phyloP scores from a whole-genome alignment of 768 basidiomycete species.

The Fistulinella prunicolor region DNA sequence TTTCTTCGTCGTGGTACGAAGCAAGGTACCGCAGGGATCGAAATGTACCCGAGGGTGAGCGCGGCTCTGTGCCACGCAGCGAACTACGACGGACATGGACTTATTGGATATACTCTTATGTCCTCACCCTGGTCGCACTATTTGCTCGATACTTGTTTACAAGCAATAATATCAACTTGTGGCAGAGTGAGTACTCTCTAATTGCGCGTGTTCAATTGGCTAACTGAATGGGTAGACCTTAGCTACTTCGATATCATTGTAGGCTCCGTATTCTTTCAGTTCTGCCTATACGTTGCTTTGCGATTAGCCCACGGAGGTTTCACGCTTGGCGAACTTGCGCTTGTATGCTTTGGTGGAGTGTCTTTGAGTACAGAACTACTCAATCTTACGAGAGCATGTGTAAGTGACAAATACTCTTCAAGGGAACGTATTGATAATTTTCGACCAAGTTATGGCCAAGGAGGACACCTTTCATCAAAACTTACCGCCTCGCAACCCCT shows the following conservation, averaged over 20 bases:
- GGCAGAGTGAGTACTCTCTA: slow-evolving; percentile 58
- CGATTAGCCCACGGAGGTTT: slow-evolving; percentile 92
- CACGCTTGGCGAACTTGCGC: slow-evolving; percentile 88
- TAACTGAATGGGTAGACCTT: slow-evolving; percentile 52
- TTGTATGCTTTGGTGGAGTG: slow-evolving; percentile 87
- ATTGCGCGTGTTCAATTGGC: neutral
- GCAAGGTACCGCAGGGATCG: slow-evolving; percentile 41
- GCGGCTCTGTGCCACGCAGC: slow-evolving; percentile 72
- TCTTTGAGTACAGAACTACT: slow-evolving; percentile 83
- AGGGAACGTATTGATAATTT: slow-evolving; percentile 1
- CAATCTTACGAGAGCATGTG: slow-evolving; percentile 79
- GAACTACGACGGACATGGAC: slow-evolving; percentile 61
- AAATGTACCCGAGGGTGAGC: slow-evolving; percentile 59
- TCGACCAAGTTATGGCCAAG: slow-evolving; percentile 67
- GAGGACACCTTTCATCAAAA: slow-evolving; percentile 81
- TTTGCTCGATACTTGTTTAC: slow-evolving; percentile 48
- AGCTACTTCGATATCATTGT: slow-evolving; percentile 71
- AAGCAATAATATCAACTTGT: slow-evolving; percentile 47
- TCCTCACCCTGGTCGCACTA: slow-evolving; percentile 48
- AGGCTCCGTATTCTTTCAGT: slow-evolving; percentile 82
- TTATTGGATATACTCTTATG: slow-evolving; percentile 62
- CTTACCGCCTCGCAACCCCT: slow-evolving; percentile 90
- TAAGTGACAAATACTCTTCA: slow-evolving; percentile 34
- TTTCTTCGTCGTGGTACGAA: slow-evolving; percentile 76
- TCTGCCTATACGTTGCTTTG: slow-evolving; percentile 84